Percentiles rank a stretch among this genome's conserved stretches.
Evolutionary conservation across 495 filamentous ascomycete species (phyloP).

Genomic region (Talaromyces trachyspermus): DNA sequence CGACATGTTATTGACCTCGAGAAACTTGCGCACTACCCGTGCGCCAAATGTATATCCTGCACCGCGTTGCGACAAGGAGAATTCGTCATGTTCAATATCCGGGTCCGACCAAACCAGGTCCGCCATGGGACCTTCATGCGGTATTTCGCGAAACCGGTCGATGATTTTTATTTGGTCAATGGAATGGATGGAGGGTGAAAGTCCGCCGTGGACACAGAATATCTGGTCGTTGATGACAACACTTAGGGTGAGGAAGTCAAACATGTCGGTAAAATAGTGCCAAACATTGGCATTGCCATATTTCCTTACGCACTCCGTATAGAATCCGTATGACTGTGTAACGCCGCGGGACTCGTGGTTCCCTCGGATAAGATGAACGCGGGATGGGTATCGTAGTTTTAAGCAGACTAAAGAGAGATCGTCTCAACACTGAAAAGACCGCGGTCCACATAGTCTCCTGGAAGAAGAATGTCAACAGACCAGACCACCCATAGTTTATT

Average conservation of each 20-base stretch:
- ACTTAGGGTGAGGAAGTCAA: constrained; percentile 91
- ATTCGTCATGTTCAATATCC: constrained; percentile 91
- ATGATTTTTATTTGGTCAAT: constrained; percentile 99
- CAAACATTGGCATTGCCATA: constrained; percentile 98
- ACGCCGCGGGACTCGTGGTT: constrained; percentile 97
- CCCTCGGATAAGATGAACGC: constrained; percentile 88
- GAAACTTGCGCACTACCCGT: constrained; percentile 94
- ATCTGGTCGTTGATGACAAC: constrained; percentile 98
- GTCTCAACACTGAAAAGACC: constrained; percentile 96
- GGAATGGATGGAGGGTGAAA: constrained; percentile 92
- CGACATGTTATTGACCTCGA: constrained; percentile 92
- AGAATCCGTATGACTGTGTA: constrained; percentile 98
- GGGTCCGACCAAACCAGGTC: constrained; percentile 98
- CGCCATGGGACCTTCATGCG: constrained; percentile 98
- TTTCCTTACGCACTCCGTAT: constrained; percentile 94
- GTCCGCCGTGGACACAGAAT: constrained; percentile 94
- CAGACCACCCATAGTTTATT: neutral
- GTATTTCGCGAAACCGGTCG: constrained; percentile 95
- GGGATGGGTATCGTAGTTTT: constrained; percentile 85
- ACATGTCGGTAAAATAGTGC: constrained; percentile 99
- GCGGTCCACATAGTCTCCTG: constrained; percentile 95
- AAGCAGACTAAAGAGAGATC: constrained; percentile 90
- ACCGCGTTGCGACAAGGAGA: constrained; percentile 85
- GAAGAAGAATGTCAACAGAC: neutral
- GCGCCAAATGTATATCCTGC: constrained; percentile 96